Percentiles rank a stretch among this genome's conserved stretches.
Evolutionary conservation across 345 rosid genomes (phyloP).

Genomic region (Nephelium lappaceum): DNA sequence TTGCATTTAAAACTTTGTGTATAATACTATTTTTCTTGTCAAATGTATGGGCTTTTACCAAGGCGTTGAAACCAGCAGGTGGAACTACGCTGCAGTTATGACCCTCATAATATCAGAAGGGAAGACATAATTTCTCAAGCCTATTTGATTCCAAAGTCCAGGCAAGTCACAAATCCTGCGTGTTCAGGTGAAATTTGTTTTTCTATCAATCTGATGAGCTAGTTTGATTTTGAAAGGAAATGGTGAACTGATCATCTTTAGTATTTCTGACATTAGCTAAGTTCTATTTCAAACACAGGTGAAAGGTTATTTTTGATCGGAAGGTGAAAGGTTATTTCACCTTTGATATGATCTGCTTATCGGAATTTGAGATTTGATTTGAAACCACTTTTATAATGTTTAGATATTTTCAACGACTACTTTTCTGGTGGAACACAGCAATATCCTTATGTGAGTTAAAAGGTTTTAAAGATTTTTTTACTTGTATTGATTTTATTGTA

Average conservation of each 20-base stretch:
- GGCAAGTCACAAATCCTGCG: neutral
- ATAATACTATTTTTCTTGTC: neutral
- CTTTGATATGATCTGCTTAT: neutral
- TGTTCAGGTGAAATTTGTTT: slow-evolving; percentile 15
- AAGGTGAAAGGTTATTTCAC: neutral
- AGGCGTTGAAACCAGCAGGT: slow-evolving; percentile 7
- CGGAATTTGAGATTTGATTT: neutral
- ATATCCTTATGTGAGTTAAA: too few species aligned
- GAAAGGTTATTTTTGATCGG: too few species aligned
- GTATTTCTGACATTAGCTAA: neutral
- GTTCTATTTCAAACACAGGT: neutral
- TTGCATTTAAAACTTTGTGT: too few species aligned
- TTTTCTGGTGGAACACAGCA: neutral
- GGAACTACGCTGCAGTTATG: neutral
- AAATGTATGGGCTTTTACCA: neutral
- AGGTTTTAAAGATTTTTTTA: too few species aligned
- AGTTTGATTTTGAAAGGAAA: neutral
- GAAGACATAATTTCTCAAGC: slow-evolving; percentile 7
- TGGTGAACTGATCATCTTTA: neutral
- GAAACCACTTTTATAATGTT: too few species aligned
- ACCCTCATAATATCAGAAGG: neutral
- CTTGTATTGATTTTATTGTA: too few species aligned
- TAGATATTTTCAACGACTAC: too few species aligned
- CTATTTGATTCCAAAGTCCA: slow-evolving; percentile 3
- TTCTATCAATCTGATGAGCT: neutral